A percentile compares a stretch with the other conserved stretches of the same genome.
phyloP scores from a whole-genome alignment of 805 yeast genomes.

The Metschnikowia cerradonensis region DNA sequence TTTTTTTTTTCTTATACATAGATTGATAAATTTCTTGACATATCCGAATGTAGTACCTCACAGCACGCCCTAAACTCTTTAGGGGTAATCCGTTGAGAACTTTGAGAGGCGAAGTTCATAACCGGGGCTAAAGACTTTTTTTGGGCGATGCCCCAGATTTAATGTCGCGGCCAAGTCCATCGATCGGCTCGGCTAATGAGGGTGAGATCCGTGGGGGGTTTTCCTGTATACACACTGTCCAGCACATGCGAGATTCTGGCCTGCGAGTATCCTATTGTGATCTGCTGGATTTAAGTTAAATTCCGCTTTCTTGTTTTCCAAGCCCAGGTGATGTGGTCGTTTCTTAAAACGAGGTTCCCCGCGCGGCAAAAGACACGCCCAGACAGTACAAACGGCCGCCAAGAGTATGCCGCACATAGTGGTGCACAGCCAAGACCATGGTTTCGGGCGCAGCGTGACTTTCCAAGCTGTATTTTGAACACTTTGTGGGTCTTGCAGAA shows the following conservation, averaged over 20 bases:
- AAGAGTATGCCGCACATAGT: background rate
- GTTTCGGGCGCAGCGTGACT: background rate
- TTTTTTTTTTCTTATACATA: background rate
- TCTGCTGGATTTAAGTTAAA: background rate
- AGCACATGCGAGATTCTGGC: background rate
- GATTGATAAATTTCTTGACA: background rate
- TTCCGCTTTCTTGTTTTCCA: background rate
- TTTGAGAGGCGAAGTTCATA: background rate
- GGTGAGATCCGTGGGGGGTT: background rate
- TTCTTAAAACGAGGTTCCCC: background rate
- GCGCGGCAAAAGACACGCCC: background rate
- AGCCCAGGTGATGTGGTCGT: background rate
- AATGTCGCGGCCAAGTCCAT: background rate
- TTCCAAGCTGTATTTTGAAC: background rate
- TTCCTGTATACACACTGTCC: background rate
- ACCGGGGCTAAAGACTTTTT: background rate
- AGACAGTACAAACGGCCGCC: background rate
- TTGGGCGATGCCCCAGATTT: background rate
- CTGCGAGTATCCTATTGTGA: background rate
- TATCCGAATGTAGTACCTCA: no score
- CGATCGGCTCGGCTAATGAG: background rate
- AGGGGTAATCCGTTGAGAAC: background rate
- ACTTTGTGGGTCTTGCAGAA: background rate
- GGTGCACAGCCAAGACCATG: background rate
- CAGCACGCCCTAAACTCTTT: no score